Evolutionary conservation across 208 protist genomes (phyloP).

Genomic region (Trypanosomatidae sp.): DNA sequence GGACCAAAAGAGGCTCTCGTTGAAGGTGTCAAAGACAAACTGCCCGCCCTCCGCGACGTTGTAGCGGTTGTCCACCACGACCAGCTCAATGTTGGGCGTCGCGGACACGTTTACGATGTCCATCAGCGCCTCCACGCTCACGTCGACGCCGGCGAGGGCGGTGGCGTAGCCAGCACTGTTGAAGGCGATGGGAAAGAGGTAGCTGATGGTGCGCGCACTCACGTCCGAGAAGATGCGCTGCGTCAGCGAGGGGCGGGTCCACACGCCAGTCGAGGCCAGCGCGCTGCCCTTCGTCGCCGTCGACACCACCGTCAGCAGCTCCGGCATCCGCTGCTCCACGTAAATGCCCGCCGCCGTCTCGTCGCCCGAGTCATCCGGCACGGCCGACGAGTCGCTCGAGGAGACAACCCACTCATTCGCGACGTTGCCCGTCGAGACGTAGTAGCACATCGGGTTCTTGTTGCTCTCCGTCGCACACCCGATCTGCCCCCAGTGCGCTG

Average conservation of each 20-base stretch:
- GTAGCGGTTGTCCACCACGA: conserved; percentile 39
- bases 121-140: conserved; percentile 34
- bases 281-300: conserved; percentile 17
- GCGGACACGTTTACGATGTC: conserved; percentile 25
- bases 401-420: conserved; percentile 8
- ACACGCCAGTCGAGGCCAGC: conserved; percentile 26
- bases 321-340: conserved; percentile 21
- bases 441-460: conserved; percentile 23
- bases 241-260: conserved; percentile 20
- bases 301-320: conserved; percentile 16
- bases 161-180: conserved; percentile 21
- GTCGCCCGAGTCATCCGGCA: no score
- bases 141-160: conserved; percentile 39
- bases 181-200: conserved; percentile 36
- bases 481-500: conserved; percentile 38
- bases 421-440: conserved; percentile 10
- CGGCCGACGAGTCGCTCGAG: conserved; percentile 4
- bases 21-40: conserved; percentile 50
- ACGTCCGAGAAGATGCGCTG: conserved; percentile 16
- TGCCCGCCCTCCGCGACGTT: conserved; percentile 29
- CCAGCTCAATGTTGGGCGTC: conserved; percentile 42
- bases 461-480: conserved; percentile 25
- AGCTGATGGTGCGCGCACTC: conserved; percentile 31
- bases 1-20: conserved; percentile 28
- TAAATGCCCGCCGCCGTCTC: conserved; percentile 18